Conservation (phyloP, 129 eudicot genomes). For the carrot (Daucus carota) region DH1_v3.0 NC_030386.2:4360501-4361000, state of each 20-base stretch:
- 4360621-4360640: constrained; percentile 23
- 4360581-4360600: constrained; percentile 50
- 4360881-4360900: constrained; percentile 18
- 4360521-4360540: constrained; percentile 67
- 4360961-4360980: constrained; percentile 32
- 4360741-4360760: constrained; percentile 56
- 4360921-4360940: constrained; percentile 4
- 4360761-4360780: constrained; percentile 53
- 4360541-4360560: constrained; percentile 53
- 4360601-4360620: constrained; percentile 28
- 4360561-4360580: constrained; percentile 47
- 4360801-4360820: constrained; percentile 50
- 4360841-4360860: constrained; percentile 30
- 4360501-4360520: constrained; percentile 43
- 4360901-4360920: constrained; percentile 16
- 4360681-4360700: constrained; percentile 37
- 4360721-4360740: constrained; percentile 36
- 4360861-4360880: constrained; percentile 9
- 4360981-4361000: constrained; percentile 24
- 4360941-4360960: constrained; percentile 25
- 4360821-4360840: constrained; percentile 50
- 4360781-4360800: constrained; percentile 45
- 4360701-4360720: constrained; percentile 29
- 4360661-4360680: constrained; percentile 51
- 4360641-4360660: constrained; percentile 39